These are phyloP conservation scores for Ogataea pignaliae DNA, from an alignment of 805 yeast genomes.

Conservation along the genomic window DNA sequence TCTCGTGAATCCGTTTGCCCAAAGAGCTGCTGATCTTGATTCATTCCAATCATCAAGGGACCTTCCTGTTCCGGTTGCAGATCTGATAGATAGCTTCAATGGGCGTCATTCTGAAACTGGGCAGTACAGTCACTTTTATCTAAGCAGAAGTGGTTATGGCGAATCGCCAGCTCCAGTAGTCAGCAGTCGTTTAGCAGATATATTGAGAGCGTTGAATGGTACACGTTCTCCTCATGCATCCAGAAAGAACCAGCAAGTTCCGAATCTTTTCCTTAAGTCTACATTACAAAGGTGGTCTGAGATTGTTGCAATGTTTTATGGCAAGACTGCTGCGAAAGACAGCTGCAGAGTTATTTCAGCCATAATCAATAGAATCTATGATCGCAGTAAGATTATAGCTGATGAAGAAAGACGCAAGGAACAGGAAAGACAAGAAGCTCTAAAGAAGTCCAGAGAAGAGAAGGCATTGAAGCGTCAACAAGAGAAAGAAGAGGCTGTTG, in stretches of 20 bases:
- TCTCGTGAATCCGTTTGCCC: constrained; percentile 5
- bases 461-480: constrained; percentile 25
- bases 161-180: constrained; percentile 9
- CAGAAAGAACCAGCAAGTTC: constrained; percentile 16
- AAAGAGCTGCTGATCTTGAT: constrained; percentile 7
- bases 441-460: constrained; percentile 26
- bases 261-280: constrained; percentile 20
- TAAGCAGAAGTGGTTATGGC: constrained; percentile 12
- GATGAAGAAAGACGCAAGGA: constrained; percentile 27
- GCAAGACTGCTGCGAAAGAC: constrained; percentile 32
- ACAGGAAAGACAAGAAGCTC: constrained; percentile 23
- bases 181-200: constrained; percentile 14
- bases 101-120: constrained; percentile 2
- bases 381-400: constrained; percentile 39
- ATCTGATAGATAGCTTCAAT: neutral
- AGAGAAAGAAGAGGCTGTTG: constrained; percentile 30
- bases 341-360: constrained; percentile 34
- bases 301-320: constrained; percentile 46
- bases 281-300: constrained; percentile 71
- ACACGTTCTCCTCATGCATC: constrained; percentile 4
- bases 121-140: constrained; percentile 8
- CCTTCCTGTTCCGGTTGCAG: constrained; percentile 9
- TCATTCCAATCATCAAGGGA: constrained; percentile 6
- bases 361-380: constrained; percentile 44
- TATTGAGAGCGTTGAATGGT: constrained; percentile 18